phyloP scores from a whole-genome alignment of 2,329 filamentous ascomycete species.

The Neopestalotiopsis sp. region DNA sequence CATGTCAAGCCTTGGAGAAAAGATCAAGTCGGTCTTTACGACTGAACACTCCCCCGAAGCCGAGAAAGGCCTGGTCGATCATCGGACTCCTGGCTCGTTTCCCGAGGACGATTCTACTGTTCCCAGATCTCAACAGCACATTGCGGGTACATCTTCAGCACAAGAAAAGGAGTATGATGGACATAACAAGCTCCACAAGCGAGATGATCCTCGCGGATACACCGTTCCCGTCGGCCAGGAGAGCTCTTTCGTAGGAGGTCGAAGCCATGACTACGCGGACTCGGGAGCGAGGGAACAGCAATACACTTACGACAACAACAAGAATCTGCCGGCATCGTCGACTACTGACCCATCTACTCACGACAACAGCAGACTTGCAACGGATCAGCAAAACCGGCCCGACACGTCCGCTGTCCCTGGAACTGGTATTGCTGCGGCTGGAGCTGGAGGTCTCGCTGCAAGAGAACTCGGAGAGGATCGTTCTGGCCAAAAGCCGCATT shows the following conservation, averaged over 20 bases:
- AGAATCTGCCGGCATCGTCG: too few relatives aligned
- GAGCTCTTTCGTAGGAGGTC: background rate
- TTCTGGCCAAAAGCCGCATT: background rate
- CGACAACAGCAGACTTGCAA: background rate
- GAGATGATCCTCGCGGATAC: constrained; percentile 7
- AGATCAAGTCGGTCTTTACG: constrained; percentile 11
- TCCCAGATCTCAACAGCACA: background rate
- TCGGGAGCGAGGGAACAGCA: background rate
- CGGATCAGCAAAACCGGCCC: background rate
- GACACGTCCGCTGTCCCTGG: background rate
- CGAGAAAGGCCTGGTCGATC: constrained; percentile 7
- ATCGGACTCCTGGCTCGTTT: constrained; percentile 14
- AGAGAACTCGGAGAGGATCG: constrained; percentile 5
- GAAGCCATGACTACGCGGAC: background rate
- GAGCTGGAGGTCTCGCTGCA: background rate
- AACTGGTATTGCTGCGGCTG: background rate
- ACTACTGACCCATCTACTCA: background rate
- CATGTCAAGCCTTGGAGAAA: constrained; percentile 11
- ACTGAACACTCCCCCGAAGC: background rate
- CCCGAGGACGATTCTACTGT: constrained; percentile 1
- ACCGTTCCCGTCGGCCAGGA: background rate
- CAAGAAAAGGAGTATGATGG: background rate
- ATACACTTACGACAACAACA: background rate
- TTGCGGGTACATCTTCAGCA: background rate
- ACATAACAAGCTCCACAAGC: constrained; percentile 16